Conservation (phyloP, 202 grass and related monocot genomes). For the Panicum hallii region DNA sequence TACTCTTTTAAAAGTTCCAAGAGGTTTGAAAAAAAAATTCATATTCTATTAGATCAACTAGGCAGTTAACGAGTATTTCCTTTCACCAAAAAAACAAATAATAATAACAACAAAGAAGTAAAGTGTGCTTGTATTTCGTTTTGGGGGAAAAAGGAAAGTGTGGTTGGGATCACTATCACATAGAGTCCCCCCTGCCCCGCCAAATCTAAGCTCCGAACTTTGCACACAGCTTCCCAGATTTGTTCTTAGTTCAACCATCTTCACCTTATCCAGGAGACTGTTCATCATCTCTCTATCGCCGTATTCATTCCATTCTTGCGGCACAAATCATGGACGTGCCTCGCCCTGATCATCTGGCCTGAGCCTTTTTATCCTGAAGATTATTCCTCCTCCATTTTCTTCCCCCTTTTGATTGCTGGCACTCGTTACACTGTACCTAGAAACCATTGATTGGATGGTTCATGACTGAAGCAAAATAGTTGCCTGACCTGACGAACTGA, state of each 20-base stretch:
- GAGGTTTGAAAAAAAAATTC: too few species aligned
- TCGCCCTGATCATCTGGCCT: slow-evolving; percentile 3
- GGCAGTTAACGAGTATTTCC: not conserved
- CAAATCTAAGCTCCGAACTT: slow-evolving; percentile 30
- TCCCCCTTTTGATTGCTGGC: not conserved
- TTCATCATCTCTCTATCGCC: slow-evolving; percentile 12
- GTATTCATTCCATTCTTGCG: not conserved
- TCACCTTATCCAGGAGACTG: slow-evolving; percentile 32
- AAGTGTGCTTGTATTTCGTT: not conserved
- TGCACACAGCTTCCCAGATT: slow-evolving; percentile 32
- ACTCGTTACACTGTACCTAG: not conserved
- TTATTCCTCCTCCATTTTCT: not conserved
- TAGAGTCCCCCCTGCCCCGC: not conserved
- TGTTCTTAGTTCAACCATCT: slow-evolving; percentile 19
- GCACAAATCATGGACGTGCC: not conserved
- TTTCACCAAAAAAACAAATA: not conserved
- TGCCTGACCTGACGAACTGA: not conserved
- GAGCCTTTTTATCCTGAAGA: not conserved
- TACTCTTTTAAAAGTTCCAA: not conserved
- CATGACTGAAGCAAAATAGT: not conserved
- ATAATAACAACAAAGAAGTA: not conserved
- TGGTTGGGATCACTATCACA: slow-evolving; percentile 23
- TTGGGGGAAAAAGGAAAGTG: not conserved
- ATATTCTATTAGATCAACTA: not conserved
- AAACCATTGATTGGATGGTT: slow-evolving; percentile 10